These are phyloP conservation scores for Allomyces arbusculus DNA, from an alignment of 192 early-diverging fungal genomes.

Conservation along the genomic window DNA sequence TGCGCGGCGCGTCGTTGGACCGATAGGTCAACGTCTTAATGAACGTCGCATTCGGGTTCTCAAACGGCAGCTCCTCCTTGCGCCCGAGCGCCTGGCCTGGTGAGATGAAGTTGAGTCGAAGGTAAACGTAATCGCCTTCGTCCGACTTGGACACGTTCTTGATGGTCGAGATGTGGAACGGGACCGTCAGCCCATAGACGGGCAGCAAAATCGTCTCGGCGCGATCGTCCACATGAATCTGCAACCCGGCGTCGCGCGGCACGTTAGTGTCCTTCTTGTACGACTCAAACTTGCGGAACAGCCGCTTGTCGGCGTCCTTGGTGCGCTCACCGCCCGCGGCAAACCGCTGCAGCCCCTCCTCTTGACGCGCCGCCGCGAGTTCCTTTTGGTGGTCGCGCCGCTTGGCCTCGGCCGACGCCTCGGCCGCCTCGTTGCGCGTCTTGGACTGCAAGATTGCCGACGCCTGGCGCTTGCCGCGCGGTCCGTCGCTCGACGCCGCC, in stretches of 20 bases:
- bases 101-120: conserved; percentile 88
- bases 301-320: conserved; percentile 41
- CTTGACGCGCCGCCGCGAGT: conserved; percentile 49
- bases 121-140: conserved; percentile 71
- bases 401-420: conserved; percentile 53
- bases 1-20: conserved; percentile 56
- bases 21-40: conserved; percentile 82
- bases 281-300: conserved; percentile 81
- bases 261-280: conserved; percentile 76
- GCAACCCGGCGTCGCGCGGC: conserved; percentile 46
- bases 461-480: conserved; percentile 16
- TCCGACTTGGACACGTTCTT: conserved; percentile 88
- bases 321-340: conserved; percentile 25
- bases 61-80: conserved; percentile 72
- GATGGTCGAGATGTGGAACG: conserved; percentile 91
- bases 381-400: conserved; percentile 76
- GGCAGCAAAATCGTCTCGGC: conserved; percentile 79
- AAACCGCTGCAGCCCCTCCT: conserved; percentile 63
- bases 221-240: conserved; percentile 77
- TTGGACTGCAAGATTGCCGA: conserved; percentile 52
- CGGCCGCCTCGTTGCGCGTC: conserved; percentile 62
- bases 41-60: conserved; percentile 72
- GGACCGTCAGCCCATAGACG: conserved; percentile 87
- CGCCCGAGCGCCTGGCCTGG: conserved; percentile 82
- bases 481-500: conserved; percentile 6